Base-by-base conservation (phyloP, 805 yeast species). In the Spencermartinsiella europaea region DNA sequence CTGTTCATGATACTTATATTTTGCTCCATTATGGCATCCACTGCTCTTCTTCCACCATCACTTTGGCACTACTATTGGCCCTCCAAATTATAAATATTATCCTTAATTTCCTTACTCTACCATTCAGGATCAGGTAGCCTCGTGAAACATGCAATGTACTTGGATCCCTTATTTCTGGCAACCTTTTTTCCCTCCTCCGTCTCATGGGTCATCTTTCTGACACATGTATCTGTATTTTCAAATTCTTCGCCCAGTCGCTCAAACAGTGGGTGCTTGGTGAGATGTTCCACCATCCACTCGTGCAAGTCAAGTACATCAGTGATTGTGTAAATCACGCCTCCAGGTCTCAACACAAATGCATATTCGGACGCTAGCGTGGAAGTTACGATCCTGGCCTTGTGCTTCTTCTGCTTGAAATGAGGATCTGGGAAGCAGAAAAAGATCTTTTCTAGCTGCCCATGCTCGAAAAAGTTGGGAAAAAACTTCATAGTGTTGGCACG, bases 361-460 rank as follows among this genome's bases (percentile, higher is more conserved):
- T 93, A 93, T 66, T 93, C 99, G 22, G 91, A 77, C 46, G 89
- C 72, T 51, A 93, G 70, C 2, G 98, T 91, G 54, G 81, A 83
- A 45, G 99, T 90, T 54, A 93, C 79, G 61, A 93, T 93, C 71
- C 99, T 77, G 4, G 97, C 97, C 74, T 93, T 93, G 69, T 93
- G 99, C 64, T 93, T 93, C 62, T 98, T 76, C 67, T 88, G 95
- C 65, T 93, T 93, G 74, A 93, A 93, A 66, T 93, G 99, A 5
- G 99, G 99, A 67, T 93, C 99, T n/a, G 99, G 99, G 76, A 93
- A 93, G 66, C 99, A 93, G 71, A 93, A 93, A 70, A 93, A 93
- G 77, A 93, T 86, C 72, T 91, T 93, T 28, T 83, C 79, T 43
- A 90, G 70, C 63, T 89, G 97, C 4, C 81, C 80, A 65, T 83